Percentiles rank a stretch among this genome's conserved stretches.
Evolutionary conservation across 2,329 filamentous ascomycete genomes (phyloP).

Genomic region (Didymellaceae sp.): DNA sequence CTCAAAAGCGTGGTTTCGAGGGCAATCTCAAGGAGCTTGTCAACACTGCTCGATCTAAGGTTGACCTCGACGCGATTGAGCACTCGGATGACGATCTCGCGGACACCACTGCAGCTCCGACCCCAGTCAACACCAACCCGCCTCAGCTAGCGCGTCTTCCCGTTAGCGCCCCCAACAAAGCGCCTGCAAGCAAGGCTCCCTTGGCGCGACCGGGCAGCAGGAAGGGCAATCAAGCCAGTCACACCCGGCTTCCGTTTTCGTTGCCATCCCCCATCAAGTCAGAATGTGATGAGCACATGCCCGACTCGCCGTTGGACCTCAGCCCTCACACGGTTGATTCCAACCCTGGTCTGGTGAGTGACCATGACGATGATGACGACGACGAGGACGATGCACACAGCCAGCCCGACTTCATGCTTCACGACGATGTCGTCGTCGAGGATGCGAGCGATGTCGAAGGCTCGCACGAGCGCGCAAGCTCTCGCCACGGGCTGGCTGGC

Average conservation of each 20-base stretch:
- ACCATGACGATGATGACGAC: conserved; percentile 58
- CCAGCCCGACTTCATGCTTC: conserved; percentile 44
- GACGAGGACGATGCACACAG: conserved; percentile 48
- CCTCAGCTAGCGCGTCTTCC: conserved; percentile 45
- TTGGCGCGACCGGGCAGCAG: conserved; percentile 42
- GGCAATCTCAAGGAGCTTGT: conserved; percentile 49
- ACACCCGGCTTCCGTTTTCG: conserved; percentile 41
- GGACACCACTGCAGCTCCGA: conserved; percentile 38
- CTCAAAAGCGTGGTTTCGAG: conserved; percentile 51
- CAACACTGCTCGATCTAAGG: conserved; percentile 44
- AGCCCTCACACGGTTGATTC: conserved; percentile 57
- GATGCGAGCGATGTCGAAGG: conserved; percentile 50
- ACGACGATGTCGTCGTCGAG: conserved; percentile 48
- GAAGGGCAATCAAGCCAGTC: conserved; percentile 38
- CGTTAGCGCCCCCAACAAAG: conserved; percentile 30
- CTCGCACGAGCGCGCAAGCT: conserved; percentile 40
- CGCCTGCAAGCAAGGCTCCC: conserved; percentile 37
- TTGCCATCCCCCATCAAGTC: conserved; percentile 39
- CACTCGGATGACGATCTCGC: conserved; percentile 45
- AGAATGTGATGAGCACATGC: conserved; percentile 37
- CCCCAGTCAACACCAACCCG: conserved; percentile 35
- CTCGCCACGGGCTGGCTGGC: conserved; percentile 39
- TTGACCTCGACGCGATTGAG: conserved; percentile 46
- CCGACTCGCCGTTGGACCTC: conserved; percentile 48
- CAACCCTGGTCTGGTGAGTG: conserved; percentile 58